A percentile compares a stretch with the other conserved stretches of the same genome.
phyloP scores from a whole-genome alignment of 2,329 filamentous ascomycete species.

The Pseudogymnoascus sp. region DNA sequence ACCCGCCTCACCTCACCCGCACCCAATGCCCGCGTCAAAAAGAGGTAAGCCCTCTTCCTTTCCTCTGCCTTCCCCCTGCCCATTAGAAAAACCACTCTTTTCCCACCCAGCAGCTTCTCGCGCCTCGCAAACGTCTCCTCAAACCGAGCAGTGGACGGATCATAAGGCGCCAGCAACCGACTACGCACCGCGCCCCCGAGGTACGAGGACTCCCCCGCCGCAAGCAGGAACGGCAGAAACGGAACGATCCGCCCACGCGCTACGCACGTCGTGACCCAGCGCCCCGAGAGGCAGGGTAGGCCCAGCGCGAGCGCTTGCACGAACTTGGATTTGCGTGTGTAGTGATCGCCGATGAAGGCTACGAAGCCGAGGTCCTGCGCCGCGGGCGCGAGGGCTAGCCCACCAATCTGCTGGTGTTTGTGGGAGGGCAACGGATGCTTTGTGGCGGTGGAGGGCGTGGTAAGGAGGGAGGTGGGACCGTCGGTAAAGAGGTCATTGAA shows the following conservation, averaged over 20 bases:
- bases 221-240: conserved; percentile 77
- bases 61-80: conserved; percentile 54
- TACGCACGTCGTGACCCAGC: conserved; percentile 73
- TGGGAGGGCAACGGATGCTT: conserved; percentile 14
- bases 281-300: conserved; percentile 73
- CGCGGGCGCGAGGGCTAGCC: conserved; percentile 40
- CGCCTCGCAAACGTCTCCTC: conserved; percentile 50
- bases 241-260: conserved; percentile 53
- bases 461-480: conserved; percentile 22
- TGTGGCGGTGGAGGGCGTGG: background rate
- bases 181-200: conserved; percentile 73
- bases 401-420: background rate
- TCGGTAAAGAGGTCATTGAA: conserved; percentile 74
- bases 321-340: conserved; percentile 84
- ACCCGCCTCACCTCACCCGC: conserved; percentile 61
- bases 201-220: conserved; percentile 71
- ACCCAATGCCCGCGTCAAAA: conserved; percentile 72
- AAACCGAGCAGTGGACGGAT: conserved; percentile 50
- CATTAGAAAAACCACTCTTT: conserved; percentile 66
- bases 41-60: conserved; percentile 66
- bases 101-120: conserved; percentile 55
- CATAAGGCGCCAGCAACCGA: conserved; percentile 57
- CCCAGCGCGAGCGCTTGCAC: conserved; percentile 90
- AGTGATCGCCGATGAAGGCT: conserved; percentile 76
- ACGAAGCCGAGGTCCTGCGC: conserved; percentile 63